phyloP scores from a whole-genome alignment of 106 monocot species.

The Agapanthus africanus region DNA sequence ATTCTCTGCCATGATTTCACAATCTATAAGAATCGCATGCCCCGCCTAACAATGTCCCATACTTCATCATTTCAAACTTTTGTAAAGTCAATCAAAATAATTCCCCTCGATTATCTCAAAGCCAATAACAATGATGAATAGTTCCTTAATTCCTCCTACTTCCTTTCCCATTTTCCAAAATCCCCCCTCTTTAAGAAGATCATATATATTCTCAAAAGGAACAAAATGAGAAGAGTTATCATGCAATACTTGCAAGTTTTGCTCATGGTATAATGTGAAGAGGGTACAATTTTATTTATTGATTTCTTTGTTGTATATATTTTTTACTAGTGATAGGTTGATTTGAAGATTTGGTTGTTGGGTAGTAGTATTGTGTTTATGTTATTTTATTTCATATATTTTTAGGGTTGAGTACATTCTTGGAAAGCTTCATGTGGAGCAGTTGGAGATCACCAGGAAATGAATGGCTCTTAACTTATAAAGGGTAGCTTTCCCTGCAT shows the following conservation, averaged over 20 bases:
- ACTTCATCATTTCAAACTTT: background rate
- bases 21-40: background rate
- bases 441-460: too few species aligned
- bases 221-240: background rate
- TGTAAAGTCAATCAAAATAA: too few species aligned
- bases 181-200: background rate
- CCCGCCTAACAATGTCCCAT: too few species aligned
- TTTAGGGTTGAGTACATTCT: slow-evolving; percentile 15
- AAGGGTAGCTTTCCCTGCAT: background rate
- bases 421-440: slow-evolving; percentile 36
- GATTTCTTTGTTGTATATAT: background rate
- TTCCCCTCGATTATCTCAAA: slow-evolving; percentile 6
- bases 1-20: too few species aligned
- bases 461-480: slow-evolving; percentile 6
- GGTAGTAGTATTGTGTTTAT: slow-evolving; percentile 6
- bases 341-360: slow-evolving; percentile 11
- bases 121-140: slow-evolving; percentile 5
- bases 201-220: slow-evolving; percentile 8
- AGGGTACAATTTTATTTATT: slow-evolving; percentile 1
- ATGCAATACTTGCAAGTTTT: background rate
- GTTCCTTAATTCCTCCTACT: too few species aligned
- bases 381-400: background rate
- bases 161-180: background rate
- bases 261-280: slow-evolving; percentile 7
- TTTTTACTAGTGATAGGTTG: background rate